A percentile compares a stretch with the other conserved stretches of the same genome.
Conservation (phyloP, 2,329 filamentous ascomycete genomes). For the Clathrospora elynae region DNA sequence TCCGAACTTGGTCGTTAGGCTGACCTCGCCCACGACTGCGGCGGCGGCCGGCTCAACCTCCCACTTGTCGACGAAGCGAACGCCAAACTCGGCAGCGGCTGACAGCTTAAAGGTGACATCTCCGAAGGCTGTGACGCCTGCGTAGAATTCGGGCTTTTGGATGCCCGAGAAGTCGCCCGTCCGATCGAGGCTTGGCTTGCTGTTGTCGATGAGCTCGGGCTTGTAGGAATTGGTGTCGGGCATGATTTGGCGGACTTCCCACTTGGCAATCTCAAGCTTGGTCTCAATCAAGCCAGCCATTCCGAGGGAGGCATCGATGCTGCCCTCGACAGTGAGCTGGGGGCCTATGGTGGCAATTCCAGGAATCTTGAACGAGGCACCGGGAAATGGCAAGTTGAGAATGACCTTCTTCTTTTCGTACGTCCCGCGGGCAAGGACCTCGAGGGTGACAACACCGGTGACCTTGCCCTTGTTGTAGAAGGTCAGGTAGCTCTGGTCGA, state of each 20-base stretch:
- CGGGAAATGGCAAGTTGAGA: conserved; percentile 10
- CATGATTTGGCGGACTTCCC: conserved; percentile 7
- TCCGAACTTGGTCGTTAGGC: conserved; percentile 1
- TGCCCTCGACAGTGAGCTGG: conserved; percentile 2
- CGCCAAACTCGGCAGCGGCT: conserved; percentile 9
- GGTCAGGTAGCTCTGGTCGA: conserved; percentile 10
- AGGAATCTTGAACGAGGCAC: conserved; percentile 9
- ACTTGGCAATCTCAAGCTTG: conserved; percentile 7
- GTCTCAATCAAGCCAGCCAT: conserved; percentile 5
- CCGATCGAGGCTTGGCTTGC: conserved; percentile 1
- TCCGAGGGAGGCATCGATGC: conserved; percentile 3
- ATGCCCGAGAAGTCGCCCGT: conserved; percentile 6
- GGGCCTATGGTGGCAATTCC: conserved; percentile 16
- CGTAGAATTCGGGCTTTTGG: conserved; percentile 8
- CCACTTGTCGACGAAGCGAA: conserved; percentile 9
- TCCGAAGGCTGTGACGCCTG: conserved; percentile 1
- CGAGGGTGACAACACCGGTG: conserved; percentile 8
- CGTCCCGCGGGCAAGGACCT: conserved; percentile 5
- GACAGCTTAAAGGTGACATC: conserved; percentile 1
- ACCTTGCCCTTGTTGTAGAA: conserved; percentile 11
- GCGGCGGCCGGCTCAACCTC: conserved; percentile 4
- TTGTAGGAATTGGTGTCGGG: background rate
- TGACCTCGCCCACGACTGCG: conserved; percentile 3
- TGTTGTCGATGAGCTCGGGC: conserved; percentile 3
- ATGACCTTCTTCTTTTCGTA: conserved; percentile 7